These are phyloP conservation scores for Boletus speciosus DNA, from an alignment of 768 basidiomycete species.

Conservation along the genomic window DNA sequence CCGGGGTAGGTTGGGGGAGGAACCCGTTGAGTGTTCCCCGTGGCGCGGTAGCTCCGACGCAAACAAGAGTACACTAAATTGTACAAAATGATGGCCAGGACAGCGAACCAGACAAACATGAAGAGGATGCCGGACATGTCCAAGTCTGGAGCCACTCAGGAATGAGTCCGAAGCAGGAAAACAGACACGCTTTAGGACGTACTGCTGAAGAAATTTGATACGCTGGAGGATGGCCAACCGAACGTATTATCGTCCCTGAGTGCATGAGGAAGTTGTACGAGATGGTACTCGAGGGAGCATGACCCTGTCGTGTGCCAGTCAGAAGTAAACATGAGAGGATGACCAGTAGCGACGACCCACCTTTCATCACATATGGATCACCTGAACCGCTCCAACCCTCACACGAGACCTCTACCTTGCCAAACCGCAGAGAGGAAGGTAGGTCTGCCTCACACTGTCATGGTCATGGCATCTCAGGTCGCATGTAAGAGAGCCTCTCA, in stretches of 20 bases:
- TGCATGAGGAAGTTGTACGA: conserved; percentile 60
- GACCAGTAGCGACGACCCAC: conserved; percentile 35
- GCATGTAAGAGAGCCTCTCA: neutral
- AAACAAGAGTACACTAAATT: conserved; percentile 56
- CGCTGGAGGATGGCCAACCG: conserved; percentile 7
- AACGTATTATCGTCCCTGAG: conserved; percentile 20
- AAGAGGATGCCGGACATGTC: conserved; percentile 50
- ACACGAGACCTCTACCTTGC: conserved; percentile 81
- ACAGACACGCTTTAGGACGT: neutral
- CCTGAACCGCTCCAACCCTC: conserved; percentile 87
- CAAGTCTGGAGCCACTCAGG: conserved; percentile 35
- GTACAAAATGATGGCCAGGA: conserved; percentile 54
- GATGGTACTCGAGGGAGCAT: conserved; percentile 80
- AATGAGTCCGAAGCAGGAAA: neutral
- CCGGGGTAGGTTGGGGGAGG: conserved; percentile 33
- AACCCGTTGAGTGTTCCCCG: conserved; percentile 29
- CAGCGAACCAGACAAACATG: conserved; percentile 52
- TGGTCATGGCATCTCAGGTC: conserved; percentile 6
- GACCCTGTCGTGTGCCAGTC: conserved; percentile 51
- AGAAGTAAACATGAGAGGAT: neutral
- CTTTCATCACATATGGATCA: conserved; percentile 83
- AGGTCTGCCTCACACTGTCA: conserved; percentile 87
- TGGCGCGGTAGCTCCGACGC: conserved; percentile 27
- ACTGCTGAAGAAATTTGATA: conserved; percentile 22
- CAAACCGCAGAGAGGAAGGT: conserved; percentile 77